These are phyloP conservation scores for Linum lewisii DNA, from an alignment of 345 rosid genomes.

Conservation along the genomic window DNA sequence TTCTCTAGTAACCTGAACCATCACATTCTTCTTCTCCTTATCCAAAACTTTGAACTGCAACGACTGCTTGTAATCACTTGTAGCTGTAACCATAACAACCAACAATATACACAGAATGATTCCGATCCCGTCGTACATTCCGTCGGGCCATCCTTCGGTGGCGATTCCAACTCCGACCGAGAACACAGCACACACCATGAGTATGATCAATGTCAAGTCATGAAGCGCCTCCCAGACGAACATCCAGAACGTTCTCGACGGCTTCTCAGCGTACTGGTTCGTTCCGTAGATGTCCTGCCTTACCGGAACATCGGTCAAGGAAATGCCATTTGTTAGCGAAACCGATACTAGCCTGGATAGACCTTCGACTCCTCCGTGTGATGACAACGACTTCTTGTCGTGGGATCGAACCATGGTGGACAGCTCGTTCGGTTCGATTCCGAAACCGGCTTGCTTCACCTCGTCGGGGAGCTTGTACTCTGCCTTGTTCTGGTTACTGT, in stretches of 20 bases:
- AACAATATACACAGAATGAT: conserved; percentile 4
- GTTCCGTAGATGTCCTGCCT: conserved; percentile 49
- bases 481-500: conserved; percentile 1
- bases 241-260: conserved; percentile 33
- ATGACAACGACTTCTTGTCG: conserved; percentile 18
- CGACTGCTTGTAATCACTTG: conserved; percentile 9
- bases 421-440: conserved; percentile 32
- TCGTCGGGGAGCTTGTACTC: conserved; percentile 26
- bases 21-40: conserved; percentile 6
- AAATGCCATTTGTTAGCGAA: conserved; percentile 37
- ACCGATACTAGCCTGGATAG: conserved; percentile 25
- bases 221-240: conserved; percentile 10
- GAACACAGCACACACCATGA: conserved; percentile 1
- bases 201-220: conserved; percentile 8
- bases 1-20: conserved; percentile 10
- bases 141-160: conserved; percentile 7
- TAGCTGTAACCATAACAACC: conserved; percentile 5
- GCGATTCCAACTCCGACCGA: conserved; percentile 7
- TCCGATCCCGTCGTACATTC: conserved; percentile 7
- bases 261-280: conserved; percentile 50
- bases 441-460: conserved; percentile 30
- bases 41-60: conserved; percentile 8
- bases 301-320: conserved; percentile 30
- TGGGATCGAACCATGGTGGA: conserved; percentile 28
- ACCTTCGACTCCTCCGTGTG: conserved; percentile 35